Base-by-base conservation (phyloP, 1,139 yeast genomes). In the Saccharomyces hybrid region DNA sequence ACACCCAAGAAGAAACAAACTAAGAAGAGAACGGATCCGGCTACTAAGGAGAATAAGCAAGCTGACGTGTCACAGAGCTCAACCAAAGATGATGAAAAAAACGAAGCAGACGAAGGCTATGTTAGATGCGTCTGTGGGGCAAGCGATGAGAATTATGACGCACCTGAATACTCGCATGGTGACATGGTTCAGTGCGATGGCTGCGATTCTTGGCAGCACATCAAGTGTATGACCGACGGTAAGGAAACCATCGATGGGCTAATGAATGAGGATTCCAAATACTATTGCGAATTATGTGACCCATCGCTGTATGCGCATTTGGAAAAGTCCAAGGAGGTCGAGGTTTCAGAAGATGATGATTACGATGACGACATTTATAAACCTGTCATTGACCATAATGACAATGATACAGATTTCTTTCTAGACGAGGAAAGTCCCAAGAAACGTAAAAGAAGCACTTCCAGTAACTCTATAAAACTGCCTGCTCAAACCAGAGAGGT, bases 121-220 rank as follows among this genome's bases (percentile, higher is more conserved):
- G 4, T 73, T 42, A 88, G 96, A 67, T 66, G 75, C 1, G 83
- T 81, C 0, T 84, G 90, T 69, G 85, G 84, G 2, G 74, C 86
- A 4, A 80, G 78, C n/a, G 83, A 85, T 62, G 81, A 77, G 12
- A 83, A 81, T 58, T 84, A 80, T 62, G 75, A 82, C 59, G 86
- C 78, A 55, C 84, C 77, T 1, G 79, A 77, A 4, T 90, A 84
- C 58, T 75, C 76, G 21, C 76, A 78, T 24, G 83, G 87, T 5
- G 76, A 79, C 38, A 86, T 88, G 91, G 81, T 86, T 34, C 88
- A 86, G 65, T 89, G 96, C 71, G 96, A 86, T 54, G 65, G 72
- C 24, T 89, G 96, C 68, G 71, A 78, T 54, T 82, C 89, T 11
- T 89, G 96, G 96, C 96, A 89, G 67, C 96, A 89, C 68, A 81